These are phyloP conservation scores for Bombardia bombarda DNA, from an alignment of 495 filamentous ascomycete species.

Conservation along the genomic window DNA sequence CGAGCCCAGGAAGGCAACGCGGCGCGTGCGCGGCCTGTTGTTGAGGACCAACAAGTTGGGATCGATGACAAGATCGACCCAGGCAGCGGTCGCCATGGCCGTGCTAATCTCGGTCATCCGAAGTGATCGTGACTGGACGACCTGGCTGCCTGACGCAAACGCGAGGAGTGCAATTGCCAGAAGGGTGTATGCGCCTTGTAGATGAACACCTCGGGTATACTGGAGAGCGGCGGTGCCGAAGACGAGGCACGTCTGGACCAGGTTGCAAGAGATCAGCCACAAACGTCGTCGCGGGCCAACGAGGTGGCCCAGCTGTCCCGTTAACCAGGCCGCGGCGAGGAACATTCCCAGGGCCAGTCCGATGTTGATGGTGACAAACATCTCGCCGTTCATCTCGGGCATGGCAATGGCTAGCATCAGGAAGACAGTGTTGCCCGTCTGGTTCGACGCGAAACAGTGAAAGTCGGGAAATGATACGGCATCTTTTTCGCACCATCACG, in stretches of 20 bases:
- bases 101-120: slow-evolving; percentile 55
- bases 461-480: slow-evolving; percentile 54
- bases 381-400: slow-evolving; percentile 37
- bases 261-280: slow-evolving; percentile 45
- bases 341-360: slow-evolving; percentile 47
- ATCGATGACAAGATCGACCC: slow-evolving; percentile 54
- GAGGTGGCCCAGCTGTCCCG: slow-evolving; percentile 48
- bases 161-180: slow-evolving; percentile 44
- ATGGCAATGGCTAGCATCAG: slow-evolving; percentile 46
- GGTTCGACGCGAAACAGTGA: slow-evolving; percentile 57
- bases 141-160: slow-evolving; percentile 49
- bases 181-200: slow-evolving; percentile 29
- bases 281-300: slow-evolving; percentile 40
- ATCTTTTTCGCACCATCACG: too few relatives aligned
- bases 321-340: slow-evolving; percentile 42
- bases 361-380: slow-evolving; percentile 45
- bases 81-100: slow-evolving; percentile 61
- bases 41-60: slow-evolving; percentile 28
- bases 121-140: slow-evolving; percentile 47
- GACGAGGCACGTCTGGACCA: slow-evolving; percentile 48
- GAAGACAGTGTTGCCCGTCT: slow-evolving; percentile 57
- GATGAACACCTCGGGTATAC: slow-evolving; percentile 23
- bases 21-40: slow-evolving; percentile 45
- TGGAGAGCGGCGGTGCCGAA: slow-evolving; percentile 43
- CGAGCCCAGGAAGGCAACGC: slow-evolving; percentile 41